Evolutionary conservation across 2,329 filamentous ascomycete genomes (phyloP).

Genomic region (Bipolaris zeicola): DNA sequence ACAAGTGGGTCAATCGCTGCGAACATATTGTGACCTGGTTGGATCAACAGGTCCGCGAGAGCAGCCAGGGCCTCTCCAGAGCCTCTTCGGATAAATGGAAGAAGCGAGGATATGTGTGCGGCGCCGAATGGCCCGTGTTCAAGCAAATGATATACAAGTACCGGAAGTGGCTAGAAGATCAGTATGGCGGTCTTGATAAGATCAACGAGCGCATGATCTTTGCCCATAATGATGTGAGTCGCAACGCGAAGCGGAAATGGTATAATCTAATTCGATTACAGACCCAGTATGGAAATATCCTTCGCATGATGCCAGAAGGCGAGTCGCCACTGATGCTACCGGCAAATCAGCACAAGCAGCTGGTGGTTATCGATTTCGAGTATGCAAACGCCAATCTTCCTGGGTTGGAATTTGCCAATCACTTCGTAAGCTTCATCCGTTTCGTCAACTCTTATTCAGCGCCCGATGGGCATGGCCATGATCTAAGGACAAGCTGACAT

Average conservation of each 20-base stretch:
- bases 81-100: conserved; percentile 64
- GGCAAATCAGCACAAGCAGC: conserved; percentile 91
- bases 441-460: background rate
- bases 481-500: background rate
- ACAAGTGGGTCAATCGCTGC: conserved; percentile 79
- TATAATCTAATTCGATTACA: conserved; percentile 46
- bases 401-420: conserved; percentile 93
- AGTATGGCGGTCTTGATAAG: conserved; percentile 69
- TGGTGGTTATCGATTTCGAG: conserved; percentile 97
- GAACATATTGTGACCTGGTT: conserved; percentile 64
- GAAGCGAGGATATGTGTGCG: conserved; percentile 76
- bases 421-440: conserved; percentile 67
- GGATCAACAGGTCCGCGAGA: conserved; percentile 63
- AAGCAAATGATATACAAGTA: conserved; percentile 76
- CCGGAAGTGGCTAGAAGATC: conserved; percentile 71
- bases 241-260: background rate
- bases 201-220: conserved; percentile 83
- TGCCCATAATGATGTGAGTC: conserved; percentile 91
- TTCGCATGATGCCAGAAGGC: conserved; percentile 71
- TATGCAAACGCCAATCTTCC: conserved; percentile 89
- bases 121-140: conserved; percentile 82
- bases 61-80: conserved; percentile 39
- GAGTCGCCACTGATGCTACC: conserved; percentile 87
- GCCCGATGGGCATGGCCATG: background rate
- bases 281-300: conserved; percentile 98